phyloP scores from a whole-genome alignment of 495 filamentous ascomycete species.

The Aspergillus sclerotiicarbonarius region DNA sequence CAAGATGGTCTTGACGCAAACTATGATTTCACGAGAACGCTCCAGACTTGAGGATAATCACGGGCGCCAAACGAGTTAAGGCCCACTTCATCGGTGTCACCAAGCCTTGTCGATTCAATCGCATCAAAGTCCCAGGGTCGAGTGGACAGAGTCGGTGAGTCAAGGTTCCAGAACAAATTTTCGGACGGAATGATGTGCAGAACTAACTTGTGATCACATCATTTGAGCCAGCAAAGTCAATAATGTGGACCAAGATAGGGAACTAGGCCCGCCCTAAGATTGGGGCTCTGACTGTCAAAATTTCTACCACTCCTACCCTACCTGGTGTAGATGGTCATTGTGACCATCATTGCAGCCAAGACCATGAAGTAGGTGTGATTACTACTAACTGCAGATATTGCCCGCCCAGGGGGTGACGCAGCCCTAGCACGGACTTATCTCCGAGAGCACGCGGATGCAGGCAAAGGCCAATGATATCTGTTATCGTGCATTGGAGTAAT shows the following conservation, averaged over 20 bases:
- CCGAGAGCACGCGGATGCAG: not conserved
- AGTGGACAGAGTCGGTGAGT: slow-evolving; percentile 13
- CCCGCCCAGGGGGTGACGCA: no score
- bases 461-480: not conserved
- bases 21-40: slow-evolving; percentile 16
- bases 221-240: slow-evolving; percentile 17
- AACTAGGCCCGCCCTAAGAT: slow-evolving; percentile 1
- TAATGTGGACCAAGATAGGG: slow-evolving; percentile 15
- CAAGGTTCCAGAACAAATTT: slow-evolving; percentile 17
- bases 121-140: not conserved
- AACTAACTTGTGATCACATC: slow-evolving; percentile 11
- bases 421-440: not conserved
- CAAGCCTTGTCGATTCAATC: not conserved
- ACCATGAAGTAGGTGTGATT: not conserved
- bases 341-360: not conserved
- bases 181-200: slow-evolving; percentile 14
- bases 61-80: not conserved
- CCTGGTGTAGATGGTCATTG: not conserved
- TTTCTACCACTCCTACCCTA: not conserved
- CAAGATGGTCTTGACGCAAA: slow-evolving; percentile 15
- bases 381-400: no score
- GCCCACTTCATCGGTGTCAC: slow-evolving; percentile 4
- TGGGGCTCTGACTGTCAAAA: not conserved
- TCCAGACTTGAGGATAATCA: slow-evolving; percentile 1
- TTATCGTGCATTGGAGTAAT: not conserved